These are phyloP conservation scores for Cornus kousa DNA, from an alignment of 148 eudicot genomes.

Conservation along the genomic window DNA sequence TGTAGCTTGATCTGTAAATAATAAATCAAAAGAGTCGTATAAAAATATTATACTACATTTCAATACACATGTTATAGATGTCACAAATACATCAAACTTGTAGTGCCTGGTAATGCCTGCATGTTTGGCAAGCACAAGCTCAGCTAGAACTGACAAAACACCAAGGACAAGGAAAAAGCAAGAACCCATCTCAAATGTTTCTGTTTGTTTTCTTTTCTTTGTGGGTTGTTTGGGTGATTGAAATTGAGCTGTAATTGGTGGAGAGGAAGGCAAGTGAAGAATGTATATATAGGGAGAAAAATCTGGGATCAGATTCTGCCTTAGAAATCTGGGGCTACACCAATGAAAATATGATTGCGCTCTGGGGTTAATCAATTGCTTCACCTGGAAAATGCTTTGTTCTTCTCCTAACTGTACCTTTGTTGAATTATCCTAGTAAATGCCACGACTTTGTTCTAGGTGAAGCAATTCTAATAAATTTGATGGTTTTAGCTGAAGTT, in stretches of 20 bases:
- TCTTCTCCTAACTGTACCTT: too few species aligned
- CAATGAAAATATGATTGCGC: too few species aligned
- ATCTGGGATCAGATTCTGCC: too few species aligned
- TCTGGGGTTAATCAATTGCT: too few species aligned
- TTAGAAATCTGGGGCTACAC: too few species aligned
- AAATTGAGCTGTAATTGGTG: not conserved
- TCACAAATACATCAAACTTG: constrained; percentile 28
- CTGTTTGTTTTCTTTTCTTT: not conserved
- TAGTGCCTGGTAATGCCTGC: constrained; percentile 30
- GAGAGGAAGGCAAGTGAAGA: not conserved
- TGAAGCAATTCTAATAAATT: too few species aligned
- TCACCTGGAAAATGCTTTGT: too few species aligned
- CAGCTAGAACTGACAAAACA: not conserved
- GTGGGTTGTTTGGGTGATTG: not conserved
- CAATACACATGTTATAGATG: not conserved
- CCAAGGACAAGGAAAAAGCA: not conserved
- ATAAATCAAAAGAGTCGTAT: not conserved
- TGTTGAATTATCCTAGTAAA: too few species aligned
- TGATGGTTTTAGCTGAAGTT: too few species aligned
- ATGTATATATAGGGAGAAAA: constrained; percentile 10
- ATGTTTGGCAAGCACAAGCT: constrained; percentile 17
- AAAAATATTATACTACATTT: not conserved
- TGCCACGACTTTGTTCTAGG: too few species aligned
- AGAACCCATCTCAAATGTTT: not conserved
- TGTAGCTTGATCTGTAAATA: constrained; percentile 28